Evolutionary conservation across 768 basidiomycete genomes (phyloP), one percentile per base, ranked within the genome.

Genomic region (Mycena floridula): DNA sequence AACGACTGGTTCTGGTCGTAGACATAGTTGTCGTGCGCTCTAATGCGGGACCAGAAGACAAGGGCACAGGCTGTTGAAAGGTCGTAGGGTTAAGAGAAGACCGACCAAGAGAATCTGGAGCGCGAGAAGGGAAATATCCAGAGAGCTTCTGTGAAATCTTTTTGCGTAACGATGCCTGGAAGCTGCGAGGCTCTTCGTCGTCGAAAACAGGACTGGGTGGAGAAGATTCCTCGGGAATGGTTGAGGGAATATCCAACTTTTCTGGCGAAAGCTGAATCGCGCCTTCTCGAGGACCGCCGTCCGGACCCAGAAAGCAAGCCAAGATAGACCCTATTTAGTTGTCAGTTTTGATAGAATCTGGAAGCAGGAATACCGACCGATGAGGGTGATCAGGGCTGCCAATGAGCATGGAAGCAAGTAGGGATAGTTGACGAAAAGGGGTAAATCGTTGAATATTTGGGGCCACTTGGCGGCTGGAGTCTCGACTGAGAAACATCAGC

Each of bases 391-490:
- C 7, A 72, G 65, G 2, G 86, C 81, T 25, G 92, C 92, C 37
- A 94, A 63, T 16, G 72, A 67, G 56, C 88, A 90, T 1, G 96
- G 94, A 13, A 99, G 70, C 28, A 98, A 76, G 59, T 99, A 99
- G 2, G 96, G 96, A 59, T 89, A 92, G 6, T 68, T 69, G 21
- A 77, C 73, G 58, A 97, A 88, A 18, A 97, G 54, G 2, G 75
- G 68, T 5, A 82, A 54, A 20, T 77, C 66, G 38, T 69, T 75
- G 62, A 95, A 95, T 3, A 79, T 60, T 1, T 69, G 65, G 2
- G 94, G 91, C 83, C 89, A 95, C 58, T 96, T 97, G 37, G 72
- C 72, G 1, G 83, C 88, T 8, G 93, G 93, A 24, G 77, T 77
- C 68, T 89, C 90, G 52, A 88, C 87, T 91, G 54, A 24, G 44